phyloP scores from a whole-genome alignment of 169 alveolate genomes.

The Eimeria maxima region DNA sequence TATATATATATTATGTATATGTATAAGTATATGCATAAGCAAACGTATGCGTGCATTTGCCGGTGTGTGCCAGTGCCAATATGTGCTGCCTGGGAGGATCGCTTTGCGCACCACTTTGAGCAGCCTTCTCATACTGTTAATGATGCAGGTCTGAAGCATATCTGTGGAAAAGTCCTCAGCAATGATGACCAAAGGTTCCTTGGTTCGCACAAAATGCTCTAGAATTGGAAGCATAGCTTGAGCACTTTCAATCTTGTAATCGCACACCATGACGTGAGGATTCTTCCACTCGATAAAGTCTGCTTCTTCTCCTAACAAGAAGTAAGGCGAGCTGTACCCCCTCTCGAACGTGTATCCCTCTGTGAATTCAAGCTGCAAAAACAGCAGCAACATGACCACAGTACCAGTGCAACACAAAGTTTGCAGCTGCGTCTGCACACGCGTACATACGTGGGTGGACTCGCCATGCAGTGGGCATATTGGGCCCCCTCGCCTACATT shows the following conservation, averaged over 20 bases:
- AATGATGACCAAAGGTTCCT: constrained; percentile 91
- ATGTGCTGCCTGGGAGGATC: not conserved
- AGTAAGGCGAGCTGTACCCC: constrained; percentile 94
- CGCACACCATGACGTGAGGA: constrained; percentile 91
- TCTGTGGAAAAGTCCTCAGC: constrained; percentile 95
- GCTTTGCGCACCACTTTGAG: constrained; percentile 89
- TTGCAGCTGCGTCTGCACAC: not conserved
- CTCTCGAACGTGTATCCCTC: constrained; percentile 94
- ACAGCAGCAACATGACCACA: not conserved
- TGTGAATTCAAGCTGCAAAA: constrained; percentile 90
- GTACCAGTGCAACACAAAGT: not conserved
- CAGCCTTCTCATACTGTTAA: constrained; percentile 93
- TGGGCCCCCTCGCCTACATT: constrained; percentile 66
- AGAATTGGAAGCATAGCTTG: constrained; percentile 91
- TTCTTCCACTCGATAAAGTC: constrained; percentile 92
- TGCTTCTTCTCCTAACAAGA: constrained; percentile 91
- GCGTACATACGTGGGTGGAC: not conserved
- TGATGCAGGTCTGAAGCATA: constrained; percentile 92
- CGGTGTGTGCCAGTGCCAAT: not conserved
- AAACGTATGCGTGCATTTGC: not conserved
- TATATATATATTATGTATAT: too few relatives aligned
- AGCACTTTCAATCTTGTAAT: constrained; percentile 91
- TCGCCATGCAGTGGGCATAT: not conserved
- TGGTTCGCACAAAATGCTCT: constrained; percentile 91
- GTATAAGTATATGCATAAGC: too few relatives aligned